phyloP scores from a whole-genome alignment of 352 stramenopile genomes.

The Globisporangium parvum region DNA sequence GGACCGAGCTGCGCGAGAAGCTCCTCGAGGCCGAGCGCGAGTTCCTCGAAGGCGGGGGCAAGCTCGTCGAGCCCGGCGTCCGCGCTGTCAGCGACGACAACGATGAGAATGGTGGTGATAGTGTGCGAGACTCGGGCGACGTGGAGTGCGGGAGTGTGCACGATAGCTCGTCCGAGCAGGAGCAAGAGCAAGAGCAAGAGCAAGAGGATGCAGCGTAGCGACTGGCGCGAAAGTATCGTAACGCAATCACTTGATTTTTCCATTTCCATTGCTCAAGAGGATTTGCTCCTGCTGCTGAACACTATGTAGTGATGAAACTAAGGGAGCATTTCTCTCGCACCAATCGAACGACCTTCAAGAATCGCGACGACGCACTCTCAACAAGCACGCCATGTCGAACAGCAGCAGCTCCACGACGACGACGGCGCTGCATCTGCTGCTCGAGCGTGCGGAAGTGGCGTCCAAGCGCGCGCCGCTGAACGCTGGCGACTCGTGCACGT shows the following conservation, averaged over 20 bases:
- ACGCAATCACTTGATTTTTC: no score
- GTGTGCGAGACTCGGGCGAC: not conserved
- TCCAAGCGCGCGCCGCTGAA: conserved; percentile 5
- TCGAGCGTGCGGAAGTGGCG: conserved; percentile 1
- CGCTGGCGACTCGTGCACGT: conserved; percentile 9
- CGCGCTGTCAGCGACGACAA: not conserved
- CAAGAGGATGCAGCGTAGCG: no score
- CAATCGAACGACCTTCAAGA: not conserved
- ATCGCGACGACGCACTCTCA: no score
- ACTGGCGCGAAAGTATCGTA: no score
- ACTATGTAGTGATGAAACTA: no score
- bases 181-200: no score
- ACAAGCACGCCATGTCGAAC: not conserved
- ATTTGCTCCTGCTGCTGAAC: no score
- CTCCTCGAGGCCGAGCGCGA: conserved; percentile 13
- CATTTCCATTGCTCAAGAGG: no score
- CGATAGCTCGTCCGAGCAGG: no score
- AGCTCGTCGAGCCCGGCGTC: not conserved
- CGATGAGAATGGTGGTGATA: not conserved
- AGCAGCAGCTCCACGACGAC: not conserved
- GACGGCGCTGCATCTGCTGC: not conserved
- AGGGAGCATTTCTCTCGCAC: not conserved
- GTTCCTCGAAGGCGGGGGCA: conserved; percentile 12
- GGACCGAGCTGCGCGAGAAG: conserved; percentile 15
- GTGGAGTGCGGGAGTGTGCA: not conserved